Base-by-base conservation (phyloP, 441 rosid genomes). In the Kokia cookei region DNA sequence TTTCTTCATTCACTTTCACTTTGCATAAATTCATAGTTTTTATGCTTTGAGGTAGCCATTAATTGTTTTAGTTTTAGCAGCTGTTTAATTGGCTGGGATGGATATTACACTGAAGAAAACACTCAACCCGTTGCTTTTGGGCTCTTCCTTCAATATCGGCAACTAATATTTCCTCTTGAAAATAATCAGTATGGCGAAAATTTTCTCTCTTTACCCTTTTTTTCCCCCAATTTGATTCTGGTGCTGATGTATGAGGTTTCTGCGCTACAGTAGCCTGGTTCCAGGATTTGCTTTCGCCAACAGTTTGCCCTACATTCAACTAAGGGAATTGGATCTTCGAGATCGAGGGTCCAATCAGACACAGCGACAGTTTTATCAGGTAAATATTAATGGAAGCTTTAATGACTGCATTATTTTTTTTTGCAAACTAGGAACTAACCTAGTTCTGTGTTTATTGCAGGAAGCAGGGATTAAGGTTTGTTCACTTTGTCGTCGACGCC, bases 381-480 rank as follows among this genome's bases (percentile, higher is more conserved):
- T 94, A 82, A 27, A 80, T 37, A 22, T 69, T 11, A 4, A 42
- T 66, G 58, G 22, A 47, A 3, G 15, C 13, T 22, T 45, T 3
- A 6, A 65, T 13, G 14, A 65, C 19, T 24, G 19, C 58, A 48
- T 51, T 58, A 10, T 58, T 27, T 9, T 11, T 68, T 68, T 40
- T 7, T 15, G 9, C 27, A 4, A 5, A 10, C 35, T 29, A 27
- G 12, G 15, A 50, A n/a, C 61, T 73, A 13, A 48, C 66, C 17
- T 77, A 63, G 32, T 22, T 40, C 60, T 29, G 57, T 75, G 51
- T 69, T 61, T 64, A 9, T 80, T 73, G 73, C 89, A 94, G 99
- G 97, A 85, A 82, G 97, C 97, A 22, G 80, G 81, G 77, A 94
- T 94, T 73, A 87, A 92, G 98, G 98, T 94, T 76, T 59, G 62